Evolutionary conservation across 371 early-diverging fungal genomes (phyloP).

Genomic region (Fennellomyces sp.): DNA sequence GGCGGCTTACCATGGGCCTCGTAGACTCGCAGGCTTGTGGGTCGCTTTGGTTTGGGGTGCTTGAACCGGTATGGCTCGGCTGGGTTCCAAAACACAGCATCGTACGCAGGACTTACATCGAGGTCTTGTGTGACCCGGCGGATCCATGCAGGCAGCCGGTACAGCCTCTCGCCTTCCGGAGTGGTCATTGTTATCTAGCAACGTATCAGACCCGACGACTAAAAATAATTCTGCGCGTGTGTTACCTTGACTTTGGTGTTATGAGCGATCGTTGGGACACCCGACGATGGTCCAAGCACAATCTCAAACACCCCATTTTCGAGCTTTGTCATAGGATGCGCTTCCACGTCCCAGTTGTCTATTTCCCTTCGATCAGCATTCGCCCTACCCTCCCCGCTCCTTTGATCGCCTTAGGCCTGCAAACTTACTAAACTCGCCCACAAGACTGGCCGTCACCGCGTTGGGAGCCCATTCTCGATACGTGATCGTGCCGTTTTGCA

Average conservation of each 20-base stretch:
- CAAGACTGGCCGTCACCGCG: slow-evolving; percentile 76
- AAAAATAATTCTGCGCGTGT: neutral
- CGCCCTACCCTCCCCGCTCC: neutral
- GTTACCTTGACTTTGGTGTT: slow-evolving; percentile 85
- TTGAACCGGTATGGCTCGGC: slow-evolving; percentile 72
- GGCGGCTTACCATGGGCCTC: slow-evolving; percentile 80
- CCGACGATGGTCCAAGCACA: slow-evolving; percentile 58
- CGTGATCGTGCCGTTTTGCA: slow-evolving; percentile 62
- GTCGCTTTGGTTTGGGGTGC: slow-evolving; percentile 69
- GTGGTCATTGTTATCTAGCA: slow-evolving; percentile 74
- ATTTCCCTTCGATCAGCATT: neutral
- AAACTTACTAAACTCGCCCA: slow-evolving; percentile 93
- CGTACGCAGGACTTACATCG: slow-evolving; percentile 78
- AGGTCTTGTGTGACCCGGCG: slow-evolving; percentile 87
- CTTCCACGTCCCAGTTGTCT: slow-evolving; percentile 82
- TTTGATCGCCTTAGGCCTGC: neutral
- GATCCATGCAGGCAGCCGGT: slow-evolving; percentile 92
- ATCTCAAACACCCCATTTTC: slow-evolving; percentile 84
- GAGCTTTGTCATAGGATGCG: slow-evolving; percentile 79
- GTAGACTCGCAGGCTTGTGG: slow-evolving; percentile 78
- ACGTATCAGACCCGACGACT: too few relatives aligned
- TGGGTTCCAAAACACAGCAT: slow-evolving; percentile 95
- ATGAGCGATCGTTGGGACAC: slow-evolving; percentile 81
- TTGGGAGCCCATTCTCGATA: slow-evolving; percentile 97
- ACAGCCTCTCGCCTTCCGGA: slow-evolving; percentile 78